Evolutionary conservation across 139 green algal species (phyloP).

Genomic region (Monoraphidium neglectum): DNA sequence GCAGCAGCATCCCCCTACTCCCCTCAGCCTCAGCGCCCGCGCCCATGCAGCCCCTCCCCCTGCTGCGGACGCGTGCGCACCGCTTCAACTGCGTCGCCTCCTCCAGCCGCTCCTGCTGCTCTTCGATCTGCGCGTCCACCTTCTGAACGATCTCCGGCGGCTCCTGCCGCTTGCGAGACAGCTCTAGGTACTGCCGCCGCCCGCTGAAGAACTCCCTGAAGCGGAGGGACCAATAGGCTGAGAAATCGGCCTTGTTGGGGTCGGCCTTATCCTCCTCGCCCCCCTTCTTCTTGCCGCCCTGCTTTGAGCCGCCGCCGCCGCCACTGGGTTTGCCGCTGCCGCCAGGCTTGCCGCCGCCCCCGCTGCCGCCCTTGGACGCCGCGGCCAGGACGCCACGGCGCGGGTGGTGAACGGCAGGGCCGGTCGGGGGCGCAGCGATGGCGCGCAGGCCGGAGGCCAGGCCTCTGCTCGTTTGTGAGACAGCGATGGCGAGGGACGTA

Average conservation of each 20-base stretch:
- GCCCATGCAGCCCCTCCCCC: too few relatives aligned
- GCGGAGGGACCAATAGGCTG: conserved; percentile 48
- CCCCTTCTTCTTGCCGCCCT: conserved; percentile 4
- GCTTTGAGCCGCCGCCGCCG: conserved; percentile 1
- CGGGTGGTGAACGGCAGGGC: too few relatives aligned
- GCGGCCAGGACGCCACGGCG: too few relatives aligned
- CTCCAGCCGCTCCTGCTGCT: conserved; percentile 5
- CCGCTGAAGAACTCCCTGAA: conserved; percentile 51
- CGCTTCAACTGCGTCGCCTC: background rate
- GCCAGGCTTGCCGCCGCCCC: background rate
- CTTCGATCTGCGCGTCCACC: conserved; percentile 17
- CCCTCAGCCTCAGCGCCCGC: too few relatives aligned
- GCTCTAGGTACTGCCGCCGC: conserved; percentile 44
- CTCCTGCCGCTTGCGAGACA: conserved; percentile 18
- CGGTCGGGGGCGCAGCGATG: too few relatives aligned
- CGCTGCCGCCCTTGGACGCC: background rate
- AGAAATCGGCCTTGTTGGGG: conserved; percentile 54
- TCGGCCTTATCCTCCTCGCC: conserved; percentile 5
- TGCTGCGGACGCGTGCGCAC: too few relatives aligned
- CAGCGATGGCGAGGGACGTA: too few relatives aligned
- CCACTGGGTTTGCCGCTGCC: background rate
- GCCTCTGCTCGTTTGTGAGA: too few relatives aligned
- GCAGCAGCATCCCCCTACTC: too few relatives aligned
- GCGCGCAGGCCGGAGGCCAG: too few relatives aligned
- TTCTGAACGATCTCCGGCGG: conserved; percentile 18